These are phyloP conservation scores for Zygosaccharomyces pseudobailii DNA, from an alignment of 1,139 yeast genomes.

Conservation along the genomic window DNA sequence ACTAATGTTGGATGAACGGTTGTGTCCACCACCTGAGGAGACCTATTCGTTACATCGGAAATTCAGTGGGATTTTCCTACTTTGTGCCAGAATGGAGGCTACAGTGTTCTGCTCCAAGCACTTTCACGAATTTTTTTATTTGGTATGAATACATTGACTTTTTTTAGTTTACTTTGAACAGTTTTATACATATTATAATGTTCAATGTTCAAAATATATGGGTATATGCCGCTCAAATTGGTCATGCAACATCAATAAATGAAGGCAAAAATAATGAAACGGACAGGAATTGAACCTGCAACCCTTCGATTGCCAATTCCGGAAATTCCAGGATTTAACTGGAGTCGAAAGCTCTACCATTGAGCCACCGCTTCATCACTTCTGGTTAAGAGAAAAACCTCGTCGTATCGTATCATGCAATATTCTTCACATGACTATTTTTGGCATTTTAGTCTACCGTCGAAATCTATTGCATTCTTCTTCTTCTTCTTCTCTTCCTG, in stretches of 20 bases:
- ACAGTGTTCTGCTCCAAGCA: conserved; percentile 75
- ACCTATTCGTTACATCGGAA: conserved; percentile 93
- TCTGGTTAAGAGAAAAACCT: background rate
- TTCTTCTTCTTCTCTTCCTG: background rate
- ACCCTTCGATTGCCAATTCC: conserved; percentile 52
- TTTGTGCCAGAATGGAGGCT: conserved; percentile 84
- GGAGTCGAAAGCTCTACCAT: conserved; percentile 93
- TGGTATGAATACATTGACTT: conserved; percentile 6
- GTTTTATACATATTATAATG: background rate
- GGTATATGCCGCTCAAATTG: background rate
- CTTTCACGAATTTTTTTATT: conserved; percentile 56
- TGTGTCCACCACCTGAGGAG: conserved; percentile 98
- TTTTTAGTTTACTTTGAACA: background rate
- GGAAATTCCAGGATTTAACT: conserved; percentile 38
- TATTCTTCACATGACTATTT: background rate
- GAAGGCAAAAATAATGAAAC: conserved; percentile 40
- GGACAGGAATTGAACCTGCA: conserved; percentile 77
- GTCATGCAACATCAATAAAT: background rate
- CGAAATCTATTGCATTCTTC: background rate
- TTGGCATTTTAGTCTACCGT: background rate
- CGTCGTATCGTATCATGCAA: background rate
- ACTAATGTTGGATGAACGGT: conserved; percentile 83
- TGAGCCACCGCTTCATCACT: conserved; percentile 75
- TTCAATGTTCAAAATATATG: background rate
- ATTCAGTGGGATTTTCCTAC: conserved; percentile 85